phyloP scores from a whole-genome alignment of 2,329 filamentous ascomycete species.

The Epichloe baconii region DNA sequence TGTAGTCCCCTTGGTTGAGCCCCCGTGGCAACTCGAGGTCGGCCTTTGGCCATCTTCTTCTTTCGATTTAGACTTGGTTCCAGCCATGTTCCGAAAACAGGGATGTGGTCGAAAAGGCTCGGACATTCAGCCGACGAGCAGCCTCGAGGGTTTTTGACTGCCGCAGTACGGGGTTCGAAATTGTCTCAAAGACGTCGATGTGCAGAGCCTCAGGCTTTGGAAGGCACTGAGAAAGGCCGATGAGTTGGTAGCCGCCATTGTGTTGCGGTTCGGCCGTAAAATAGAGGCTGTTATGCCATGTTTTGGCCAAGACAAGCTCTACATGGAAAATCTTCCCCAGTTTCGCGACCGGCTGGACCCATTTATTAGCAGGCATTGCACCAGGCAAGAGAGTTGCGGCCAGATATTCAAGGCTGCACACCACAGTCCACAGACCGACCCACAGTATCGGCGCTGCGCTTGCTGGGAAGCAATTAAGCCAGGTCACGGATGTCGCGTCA shows the following conservation, averaged over 20 bases:
- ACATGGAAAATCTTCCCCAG: slow-evolving; percentile 11
- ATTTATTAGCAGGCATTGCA: background rate
- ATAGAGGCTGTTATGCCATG: slow-evolving; percentile 5
- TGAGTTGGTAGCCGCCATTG: slow-evolving; percentile 33
- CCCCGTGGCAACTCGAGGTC: slow-evolving; percentile 82
- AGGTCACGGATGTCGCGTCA: slow-evolving; percentile 32
- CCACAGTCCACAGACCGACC: background rate
- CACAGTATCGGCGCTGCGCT: background rate
- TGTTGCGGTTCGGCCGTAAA: slow-evolving; percentile 15
- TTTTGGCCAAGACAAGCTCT: slow-evolving; percentile 11
- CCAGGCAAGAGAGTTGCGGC: slow-evolving; percentile 6
- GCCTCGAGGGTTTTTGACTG: slow-evolving; percentile 17
- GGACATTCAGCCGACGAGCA: slow-evolving; percentile 29
- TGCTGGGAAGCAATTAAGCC: slow-evolving; percentile 16
- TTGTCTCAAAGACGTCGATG: slow-evolving; percentile 26
- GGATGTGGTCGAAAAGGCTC: slow-evolving; percentile 62
- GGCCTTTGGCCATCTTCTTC: slow-evolving; percentile 83
- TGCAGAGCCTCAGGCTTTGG: slow-evolving; percentile 33
- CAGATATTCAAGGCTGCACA: slow-evolving; percentile 13
- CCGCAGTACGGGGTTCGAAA: slow-evolving; percentile 18
- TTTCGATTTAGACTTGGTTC: slow-evolving; percentile 63
- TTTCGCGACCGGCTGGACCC: background rate
- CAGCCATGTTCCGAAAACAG: slow-evolving; percentile 60
- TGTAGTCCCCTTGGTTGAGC: slow-evolving; percentile 83
- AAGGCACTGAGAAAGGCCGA: slow-evolving; percentile 38